Percentiles rank a stretch among this genome's conserved stretches.
phyloP scores from a whole-genome alignment of 78 protist genomes.

The Speleostelium caveatum region DNA sequence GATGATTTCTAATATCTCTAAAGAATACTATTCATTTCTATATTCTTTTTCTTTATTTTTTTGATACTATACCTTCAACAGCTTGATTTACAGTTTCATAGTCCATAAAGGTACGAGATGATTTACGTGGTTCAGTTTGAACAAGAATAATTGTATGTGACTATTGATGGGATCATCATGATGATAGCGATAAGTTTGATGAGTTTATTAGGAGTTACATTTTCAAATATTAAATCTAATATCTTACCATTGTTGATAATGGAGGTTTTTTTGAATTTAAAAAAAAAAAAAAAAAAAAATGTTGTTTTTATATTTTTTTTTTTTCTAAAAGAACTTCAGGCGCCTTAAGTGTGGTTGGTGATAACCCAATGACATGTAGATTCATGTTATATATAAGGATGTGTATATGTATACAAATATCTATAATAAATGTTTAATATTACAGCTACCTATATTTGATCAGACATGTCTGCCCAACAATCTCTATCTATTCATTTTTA shows the following conservation, averaged over 20 bases:
- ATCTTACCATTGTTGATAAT: not conserved
- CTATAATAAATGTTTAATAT: no score
- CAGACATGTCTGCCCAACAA: no score
- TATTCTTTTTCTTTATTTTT: no score
- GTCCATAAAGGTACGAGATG: slow-evolving; percentile 74
- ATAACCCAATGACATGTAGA: no score
- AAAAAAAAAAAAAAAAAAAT: not conserved
- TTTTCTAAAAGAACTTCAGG: no score
- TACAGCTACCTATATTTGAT: no score
- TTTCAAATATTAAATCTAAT: not conserved
- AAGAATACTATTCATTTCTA: no score
- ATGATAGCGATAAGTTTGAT: not conserved
- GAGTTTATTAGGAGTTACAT: not conserved
- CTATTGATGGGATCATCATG: not conserved
- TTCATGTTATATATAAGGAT: no score
- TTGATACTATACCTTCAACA: slow-evolving; percentile 16
- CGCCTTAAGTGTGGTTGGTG: no score
- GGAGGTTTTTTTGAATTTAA: not conserved
- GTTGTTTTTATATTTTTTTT: not conserved
- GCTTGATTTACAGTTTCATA: slow-evolving; percentile 68
- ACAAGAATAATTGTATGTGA: slow-evolving; percentile 58
- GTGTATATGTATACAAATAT: no score
- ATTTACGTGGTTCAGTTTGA: slow-evolving; percentile 32
- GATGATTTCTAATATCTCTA: no score
- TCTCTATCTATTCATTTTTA: no score